Base-by-base conservation (phyloP, 2,329 filamentous ascomycete genomes). In the Pseudogymnoascus sp. region DNA sequence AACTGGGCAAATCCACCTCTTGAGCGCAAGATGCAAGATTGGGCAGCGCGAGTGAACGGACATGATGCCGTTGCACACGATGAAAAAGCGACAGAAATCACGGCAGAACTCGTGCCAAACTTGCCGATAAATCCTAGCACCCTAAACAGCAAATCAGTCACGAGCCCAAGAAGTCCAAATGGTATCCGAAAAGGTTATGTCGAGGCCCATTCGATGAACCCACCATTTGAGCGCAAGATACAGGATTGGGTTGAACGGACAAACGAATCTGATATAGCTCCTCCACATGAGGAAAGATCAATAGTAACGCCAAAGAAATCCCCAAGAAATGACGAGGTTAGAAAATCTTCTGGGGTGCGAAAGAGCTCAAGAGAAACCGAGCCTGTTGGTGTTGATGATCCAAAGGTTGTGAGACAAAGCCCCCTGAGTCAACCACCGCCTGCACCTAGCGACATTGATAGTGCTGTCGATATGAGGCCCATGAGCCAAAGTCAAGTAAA, bases 1-100 rank as follows among this genome's bases (percentile, higher is more conserved):
- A 80, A 82, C 0, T 76, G 78, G 5, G 75, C 77, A 42, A 85
- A 85, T 66, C 82, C 83, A 2, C 73, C 81, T 0, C 77, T 84
- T 4, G 78, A 82, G 55, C 81, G 75, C 66, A 87, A 86, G 71
- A 81, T 87, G 65, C 80, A 82, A 65, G 81, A 84, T 58, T 87
- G 85, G 85, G 84, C 83, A 0, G 67, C 68, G 45, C 65, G 69
- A 7, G 15, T 55, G 29, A 55, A 33, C 9, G 48, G 15, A 21
- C 29, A 55, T 12, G 48, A 55, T 13, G 35, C 48, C 18, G 48
- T 55, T 55, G 7, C 48, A 35, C 48, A 55, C 29, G 48, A 55
- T 21, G 48, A 55, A 55, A 13, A 55, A 33, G 48, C 48, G n/a
- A 33, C 48, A 55, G 29, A 55, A 55, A 29, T 55, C 10, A 15